These are phyloP conservation scores for Anisogramma anomala DNA, from an alignment of 2,329 filamentous ascomycete species.

Conservation along the genomic window DNA sequence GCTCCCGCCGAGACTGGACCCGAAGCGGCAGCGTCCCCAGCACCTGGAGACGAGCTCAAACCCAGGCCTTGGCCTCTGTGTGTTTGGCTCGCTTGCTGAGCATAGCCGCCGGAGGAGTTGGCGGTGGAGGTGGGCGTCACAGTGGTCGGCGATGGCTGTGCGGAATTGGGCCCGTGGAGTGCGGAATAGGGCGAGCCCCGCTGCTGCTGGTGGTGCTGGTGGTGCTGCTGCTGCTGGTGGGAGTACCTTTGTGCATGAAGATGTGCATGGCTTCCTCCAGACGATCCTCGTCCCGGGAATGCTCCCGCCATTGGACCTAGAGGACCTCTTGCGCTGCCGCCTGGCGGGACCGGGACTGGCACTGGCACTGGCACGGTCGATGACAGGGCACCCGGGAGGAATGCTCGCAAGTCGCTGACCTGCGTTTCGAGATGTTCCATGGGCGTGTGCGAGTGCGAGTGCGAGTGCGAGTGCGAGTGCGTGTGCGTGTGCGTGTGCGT, in stretches of 20 bases:
- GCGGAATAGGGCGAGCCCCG: constrained; percentile 22
- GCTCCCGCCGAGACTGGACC: constrained; percentile 8
- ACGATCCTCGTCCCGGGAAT: constrained; percentile 14
- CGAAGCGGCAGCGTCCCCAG: not conserved
- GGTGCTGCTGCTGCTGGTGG: not conserved
- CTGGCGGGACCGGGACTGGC: too few relatives aligned
- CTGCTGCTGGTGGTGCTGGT: not conserved
- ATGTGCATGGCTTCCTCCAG: constrained; percentile 17
- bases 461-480: too few relatives aligned
- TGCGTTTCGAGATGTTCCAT: constrained; percentile 47
- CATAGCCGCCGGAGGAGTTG: constrained; percentile 2
- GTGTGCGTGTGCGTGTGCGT: too few relatives aligned
- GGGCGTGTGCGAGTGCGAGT: too few relatives aligned
- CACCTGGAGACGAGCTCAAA: not conserved
- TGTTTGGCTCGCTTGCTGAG: not conserved
- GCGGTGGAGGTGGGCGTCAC: constrained; percentile 18
- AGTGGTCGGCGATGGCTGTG: constrained; percentile 20
- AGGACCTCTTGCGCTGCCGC: not conserved
- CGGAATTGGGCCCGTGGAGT: constrained; percentile 38
- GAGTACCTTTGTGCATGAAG: not conserved
- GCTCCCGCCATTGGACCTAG: constrained; percentile 14
- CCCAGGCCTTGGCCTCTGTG: not conserved
- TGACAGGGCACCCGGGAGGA: constrained; percentile 28
- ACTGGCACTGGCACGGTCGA: constrained; percentile 4
- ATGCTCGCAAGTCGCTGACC: constrained; percentile 40